Base-by-base conservation (phyloP, 495 filamentous ascomycete species). In the Neurospora sp. region DNA sequence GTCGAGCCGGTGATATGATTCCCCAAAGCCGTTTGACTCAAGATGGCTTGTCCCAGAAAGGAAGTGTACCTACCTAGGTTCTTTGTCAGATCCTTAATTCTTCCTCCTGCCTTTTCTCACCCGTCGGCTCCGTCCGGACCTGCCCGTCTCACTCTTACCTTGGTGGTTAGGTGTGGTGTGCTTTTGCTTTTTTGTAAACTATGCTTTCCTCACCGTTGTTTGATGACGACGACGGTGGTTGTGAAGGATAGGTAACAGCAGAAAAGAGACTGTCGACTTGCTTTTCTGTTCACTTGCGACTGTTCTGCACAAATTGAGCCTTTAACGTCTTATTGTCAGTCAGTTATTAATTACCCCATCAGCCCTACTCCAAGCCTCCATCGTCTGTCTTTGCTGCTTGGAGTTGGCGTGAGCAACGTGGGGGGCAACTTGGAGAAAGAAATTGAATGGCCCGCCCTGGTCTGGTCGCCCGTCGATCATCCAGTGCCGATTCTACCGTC, bases 61-160 rank as follows among this genome's bases (percentile, higher is more conserved):
- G 54, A 31, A 66, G 11, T 66, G 14, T 66, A 20, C 35, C 35
- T 23, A 66, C 35, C 39, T 35, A 69, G 70, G 73, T 73, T 72
- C 59, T 76, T 75, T 73, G 75, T 74, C 72, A 72, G 72, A 74
- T 80, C 70, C 74, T 76, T 69, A 72, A 14, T 70, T 74, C 27
- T 70, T 70, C 69, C 39, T 48, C 41, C 20, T 16, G 23, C 4
- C 27, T 42, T 70, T 20, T 38, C 12, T 5, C 23, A 31, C 54
- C 20, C 54, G 27, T 62, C 54, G 14, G 27, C 27, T 62, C 6
- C 54, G 12, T 31, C 12, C 27, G 54, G 54, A 31, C 54, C 54
- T 35, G 27, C 14, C 27, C 54, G 27, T 35, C 54, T 66, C 27
- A 66, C 54, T 46, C 23, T 62, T 14, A 16, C 23, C 23, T 8